Evolutionary conservation across 495 filamentous ascomycete genomes (phyloP), one percentile per base, ranked within the genome.

Genomic region (Trichoderma gamsii): DNA sequence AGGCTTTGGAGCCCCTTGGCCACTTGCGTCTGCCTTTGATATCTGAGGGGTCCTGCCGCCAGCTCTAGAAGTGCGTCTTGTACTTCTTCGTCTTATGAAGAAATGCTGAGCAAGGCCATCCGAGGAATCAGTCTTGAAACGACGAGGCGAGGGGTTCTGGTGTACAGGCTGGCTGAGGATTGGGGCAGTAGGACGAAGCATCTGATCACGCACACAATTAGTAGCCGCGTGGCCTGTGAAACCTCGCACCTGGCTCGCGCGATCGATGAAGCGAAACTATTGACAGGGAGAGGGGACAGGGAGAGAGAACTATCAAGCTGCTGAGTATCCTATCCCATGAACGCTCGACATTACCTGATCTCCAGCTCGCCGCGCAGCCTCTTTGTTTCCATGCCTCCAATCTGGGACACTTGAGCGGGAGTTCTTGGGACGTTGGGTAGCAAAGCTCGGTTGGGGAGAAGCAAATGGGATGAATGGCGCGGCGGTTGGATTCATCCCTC

Each of bases 211-310:
- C 27, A 18, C 25, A 32, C 25, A 18, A 61, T 61, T 32, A 61
- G 56, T 25, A 61, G 56, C 56, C 27, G 56, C 56, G 23, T 61
- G 25, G 27, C 12, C 25, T 61, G 56, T 61, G 56, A 29, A 61
- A 61, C 56, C 56, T 61, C 25, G 27, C 56, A 61, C 56, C 25
- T 29, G 56, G 25, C 11, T 32, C 35, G 23, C 56, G 25, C 29
- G 25, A 18, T 61, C 3, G 29, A 27, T 61, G 56, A 61, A 25
- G 56, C 0, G 25, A 16, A 35, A 32, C 11, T 0, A 61, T 32
- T 23, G 29, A 25, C 13, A 3, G n/a, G 29, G 29, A 29, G 29
- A 29, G 29, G 29, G 29, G 4, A 29, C 29, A 29, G 29, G 29
- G 4, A 29, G 29, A 29, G n/a, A 25, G 56, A 32, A 13, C 7